Evolutionary conservation across 2,329 filamentous ascomycete genomes (phyloP), one percentile per base, ranked within the genome.

Genomic region (Coniochaeta pulveracea): DNA sequence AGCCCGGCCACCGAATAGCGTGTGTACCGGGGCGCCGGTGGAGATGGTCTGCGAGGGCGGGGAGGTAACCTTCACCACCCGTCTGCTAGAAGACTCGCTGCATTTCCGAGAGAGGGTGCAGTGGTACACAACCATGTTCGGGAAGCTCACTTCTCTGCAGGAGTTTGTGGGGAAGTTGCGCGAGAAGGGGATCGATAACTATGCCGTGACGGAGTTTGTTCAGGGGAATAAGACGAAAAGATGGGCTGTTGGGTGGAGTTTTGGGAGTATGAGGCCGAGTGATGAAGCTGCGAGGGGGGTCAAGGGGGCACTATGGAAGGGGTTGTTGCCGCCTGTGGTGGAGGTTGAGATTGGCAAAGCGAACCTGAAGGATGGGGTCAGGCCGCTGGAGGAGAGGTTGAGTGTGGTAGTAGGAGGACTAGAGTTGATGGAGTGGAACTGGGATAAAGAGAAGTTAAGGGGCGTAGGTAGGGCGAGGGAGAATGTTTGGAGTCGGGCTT

Each of bases 51-150:
- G 73, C 3, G 48, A 66, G 34, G 72, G 73, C 16, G 66, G 71
- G 40, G 85, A 94, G 67, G 75, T 93, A 35, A 81, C 94, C 54
- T 95, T 89, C 61, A 93, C 96, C 52, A 85, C 86, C 47, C 76
- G 91, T 48, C 93, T 55, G 26, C 24, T 53, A 19, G 34, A 40
- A 3, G 50, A 57, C 41, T 54, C 50, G 1, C 37, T 49, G 14
- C 31, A 35, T 0, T 35, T 51, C 2, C 59, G 63, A 12, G 61
- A 69, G 1, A 64, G 66, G 8, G 75, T 93, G 1, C 71, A 73
- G 39, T 98, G 91, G 91, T 96, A 91, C 54, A 91, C 81, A 1
- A 77, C 78, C 34, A 93, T 96, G 85, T 63, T 96, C 0, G 88
- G 89, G 0, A 93, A 93, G 47, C 61, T 84, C 19, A 67, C 69